Conservation (phyloP, 2,329 filamentous ascomycete genomes). For the Nannizziopsis arthrosporioides region DNA sequence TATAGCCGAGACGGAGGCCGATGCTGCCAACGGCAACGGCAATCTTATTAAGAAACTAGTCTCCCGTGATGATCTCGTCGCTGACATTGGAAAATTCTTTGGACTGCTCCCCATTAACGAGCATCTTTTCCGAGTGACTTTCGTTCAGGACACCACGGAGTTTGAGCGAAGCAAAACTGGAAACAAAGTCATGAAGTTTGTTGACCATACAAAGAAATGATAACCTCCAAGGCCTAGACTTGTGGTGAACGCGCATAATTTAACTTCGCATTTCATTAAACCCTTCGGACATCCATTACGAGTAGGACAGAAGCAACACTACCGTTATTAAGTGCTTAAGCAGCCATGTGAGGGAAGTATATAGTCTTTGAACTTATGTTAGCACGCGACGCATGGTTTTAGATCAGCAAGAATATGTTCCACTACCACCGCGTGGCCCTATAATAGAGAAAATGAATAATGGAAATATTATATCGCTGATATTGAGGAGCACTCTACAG, state of each 20-base stretch:
- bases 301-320: not conserved
- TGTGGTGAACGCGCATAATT: no score
- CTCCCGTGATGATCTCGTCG: not conserved
- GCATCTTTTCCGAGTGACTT: conserved; percentile 15
- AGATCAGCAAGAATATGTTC: no score
- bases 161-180: conserved; percentile 17
- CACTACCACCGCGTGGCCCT: no score
- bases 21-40: not conserved
- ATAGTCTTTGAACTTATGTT: no score
- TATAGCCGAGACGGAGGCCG: not conserved
- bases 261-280: no score
- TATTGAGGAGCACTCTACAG: no score
- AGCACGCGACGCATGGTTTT: no score
- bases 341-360: no score
- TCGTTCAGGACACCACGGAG: conserved; percentile 12
- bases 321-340: not conserved
- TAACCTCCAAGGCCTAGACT: no score
- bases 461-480: no score
- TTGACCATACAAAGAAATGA: conserved; percentile 12
- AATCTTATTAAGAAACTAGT: not conserved
- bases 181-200: conserved; percentile 18
- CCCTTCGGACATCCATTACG: no score
- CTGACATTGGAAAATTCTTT: conserved; percentile 8
- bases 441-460: no score
- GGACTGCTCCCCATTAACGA: not conserved